These are phyloP conservation scores for Trifolium pratense DNA, from an alignment of 306 rosid genomes.

Conservation along the genomic window DNA sequence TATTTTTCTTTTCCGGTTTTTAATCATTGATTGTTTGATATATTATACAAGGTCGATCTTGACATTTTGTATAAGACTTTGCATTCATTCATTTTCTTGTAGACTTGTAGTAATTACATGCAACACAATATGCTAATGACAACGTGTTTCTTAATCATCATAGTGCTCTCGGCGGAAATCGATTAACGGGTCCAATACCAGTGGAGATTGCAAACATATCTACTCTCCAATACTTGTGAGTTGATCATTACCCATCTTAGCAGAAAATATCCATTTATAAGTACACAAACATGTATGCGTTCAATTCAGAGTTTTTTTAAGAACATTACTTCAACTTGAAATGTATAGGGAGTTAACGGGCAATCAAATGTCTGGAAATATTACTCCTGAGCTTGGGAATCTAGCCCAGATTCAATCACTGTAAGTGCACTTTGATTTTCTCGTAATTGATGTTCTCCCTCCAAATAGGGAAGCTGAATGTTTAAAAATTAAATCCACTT, in stretches of 20 bases:
- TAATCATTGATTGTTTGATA: too few species aligned
- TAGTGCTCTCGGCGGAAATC: slow-evolving; percentile 63
- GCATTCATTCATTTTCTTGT: background rate
- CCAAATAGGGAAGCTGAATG: slow-evolving; percentile 6
- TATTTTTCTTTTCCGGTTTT: background rate
- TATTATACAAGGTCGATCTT: too few species aligned
- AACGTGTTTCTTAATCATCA: slow-evolving; percentile 22
- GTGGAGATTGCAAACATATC: slow-evolving; percentile 63
- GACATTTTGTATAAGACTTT: too few species aligned
- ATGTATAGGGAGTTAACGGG: background rate
- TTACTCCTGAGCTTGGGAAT: slow-evolving; percentile 15
- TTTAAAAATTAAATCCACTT: background rate
- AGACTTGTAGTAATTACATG: background rate
- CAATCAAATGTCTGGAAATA: slow-evolving; percentile 8
- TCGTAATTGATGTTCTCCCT: background rate
- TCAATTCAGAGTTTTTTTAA: background rate
- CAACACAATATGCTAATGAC: too few species aligned
- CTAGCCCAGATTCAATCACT: background rate
- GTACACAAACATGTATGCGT: too few species aligned
- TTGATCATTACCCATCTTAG: slow-evolving; percentile 1
- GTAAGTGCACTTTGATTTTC: slow-evolving; percentile 19
- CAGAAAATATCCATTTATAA: background rate
- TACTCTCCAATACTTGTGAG: slow-evolving; percentile 73
- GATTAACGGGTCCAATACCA: slow-evolving; percentile 69
- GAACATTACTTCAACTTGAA: slow-evolving; percentile 2